These are phyloP conservation scores for Picochlorum sp. DNA, from an alignment of 139 green algal genomes.

Conservation along the genomic window DNA sequence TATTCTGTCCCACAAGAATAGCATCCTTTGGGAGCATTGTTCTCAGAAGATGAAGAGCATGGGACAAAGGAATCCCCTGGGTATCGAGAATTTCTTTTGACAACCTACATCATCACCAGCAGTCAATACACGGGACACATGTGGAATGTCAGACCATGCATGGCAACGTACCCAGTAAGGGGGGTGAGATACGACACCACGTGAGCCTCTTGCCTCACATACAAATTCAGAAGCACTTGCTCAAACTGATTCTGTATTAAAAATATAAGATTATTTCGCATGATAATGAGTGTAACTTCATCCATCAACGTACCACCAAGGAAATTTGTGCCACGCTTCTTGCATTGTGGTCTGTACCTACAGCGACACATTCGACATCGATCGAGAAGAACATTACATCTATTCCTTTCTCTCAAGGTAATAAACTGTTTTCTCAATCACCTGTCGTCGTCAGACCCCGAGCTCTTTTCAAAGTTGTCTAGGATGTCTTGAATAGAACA, in stretches of 20 bases:
- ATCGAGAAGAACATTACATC: conserved; percentile 41
- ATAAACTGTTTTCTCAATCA: neutral
- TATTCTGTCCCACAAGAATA: conserved; percentile 81
- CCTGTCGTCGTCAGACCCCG: neutral
- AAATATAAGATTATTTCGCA: neutral
- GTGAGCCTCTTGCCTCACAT: conserved; percentile 51
- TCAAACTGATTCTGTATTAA: conserved; percentile 52
- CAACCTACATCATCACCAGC: conserved; percentile 23
- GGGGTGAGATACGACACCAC: conserved; percentile 78
- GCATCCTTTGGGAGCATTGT: conserved; percentile 44
- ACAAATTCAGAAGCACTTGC: conserved; percentile 66
- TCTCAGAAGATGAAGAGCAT: conserved; percentile 45
- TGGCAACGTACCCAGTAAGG: conserved; percentile 55
- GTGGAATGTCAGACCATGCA: neutral
- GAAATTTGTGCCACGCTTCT: conserved; percentile 71
- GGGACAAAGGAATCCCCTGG: conserved; percentile 56
- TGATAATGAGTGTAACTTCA: neutral
- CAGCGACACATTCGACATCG: conserved; percentile 89
- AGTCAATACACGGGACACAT: neutral
- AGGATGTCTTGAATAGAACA: too few relatives aligned
- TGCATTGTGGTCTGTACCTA: conserved; percentile 71
- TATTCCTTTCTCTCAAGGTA: neutral
- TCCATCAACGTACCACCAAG: conserved; percentile 44
- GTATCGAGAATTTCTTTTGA: conserved; percentile 44
- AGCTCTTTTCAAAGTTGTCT: too few relatives aligned